Evolutionary conservation across 73 alveolate genomes (phyloP).

Genomic region (Tetrahymena borealis): DNA sequence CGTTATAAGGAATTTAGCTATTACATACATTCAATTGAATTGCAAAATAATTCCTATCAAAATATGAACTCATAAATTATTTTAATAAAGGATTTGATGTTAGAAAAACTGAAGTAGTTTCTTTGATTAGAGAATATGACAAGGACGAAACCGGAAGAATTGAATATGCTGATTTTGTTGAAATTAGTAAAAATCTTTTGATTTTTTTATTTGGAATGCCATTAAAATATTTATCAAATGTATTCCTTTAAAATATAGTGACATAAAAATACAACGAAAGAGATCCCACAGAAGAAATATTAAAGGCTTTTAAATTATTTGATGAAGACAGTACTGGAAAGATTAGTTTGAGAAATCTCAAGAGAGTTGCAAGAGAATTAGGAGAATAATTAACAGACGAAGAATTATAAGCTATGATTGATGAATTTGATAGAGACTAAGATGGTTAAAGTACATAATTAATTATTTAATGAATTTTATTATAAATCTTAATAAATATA

Average conservation of each 20-base stretch:
- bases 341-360: constrained; percentile 85
- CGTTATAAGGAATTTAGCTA: neutral
- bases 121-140: constrained; percentile 85
- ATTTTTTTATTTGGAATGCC: neutral
- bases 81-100: constrained; percentile 68
- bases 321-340: constrained; percentile 95
- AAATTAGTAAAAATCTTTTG: constrained; percentile 36
- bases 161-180: constrained; percentile 80
- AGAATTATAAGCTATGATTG: constrained; percentile 98
- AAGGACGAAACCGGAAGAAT: constrained; percentile 74
- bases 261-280: constrained; percentile 84
- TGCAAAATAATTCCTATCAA: neutral
- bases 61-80: neutral
- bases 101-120: constrained; percentile 75
- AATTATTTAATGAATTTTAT: neutral
- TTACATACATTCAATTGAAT: neutral
- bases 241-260: too few relatives aligned
- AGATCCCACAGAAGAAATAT: constrained; percentile 94
- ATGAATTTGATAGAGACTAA: constrained; percentile 91
- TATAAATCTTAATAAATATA: neutral
- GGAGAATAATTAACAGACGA: constrained; percentile 97
- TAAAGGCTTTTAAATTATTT: constrained; percentile 92
- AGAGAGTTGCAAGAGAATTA: constrained; percentile 96
- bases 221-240: neutral
- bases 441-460: constrained; percentile 83